phyloP scores from a whole-genome alignment of 345 rosid genomes.

The Luvunga scandens region DNA sequence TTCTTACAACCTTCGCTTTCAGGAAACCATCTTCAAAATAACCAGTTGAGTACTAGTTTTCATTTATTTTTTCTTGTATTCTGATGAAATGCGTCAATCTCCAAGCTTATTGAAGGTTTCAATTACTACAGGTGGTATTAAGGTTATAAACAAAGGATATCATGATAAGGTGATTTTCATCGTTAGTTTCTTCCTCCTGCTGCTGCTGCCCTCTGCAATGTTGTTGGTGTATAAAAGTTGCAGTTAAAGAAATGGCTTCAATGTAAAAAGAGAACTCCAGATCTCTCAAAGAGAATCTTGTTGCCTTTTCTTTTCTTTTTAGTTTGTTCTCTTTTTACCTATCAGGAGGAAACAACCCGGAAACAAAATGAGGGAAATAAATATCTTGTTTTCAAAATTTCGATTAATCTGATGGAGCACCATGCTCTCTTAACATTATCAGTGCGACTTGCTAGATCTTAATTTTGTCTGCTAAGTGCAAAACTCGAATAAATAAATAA shows the following conservation, averaged over 20 bases:
- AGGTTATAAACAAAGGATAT: slow-evolving; percentile 8
- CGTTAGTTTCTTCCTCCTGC: not conserved
- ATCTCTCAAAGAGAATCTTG: slow-evolving; percentile 29
- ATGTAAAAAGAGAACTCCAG: slow-evolving; percentile 14
- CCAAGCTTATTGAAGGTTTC: slow-evolving; percentile 13
- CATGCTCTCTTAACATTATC: slow-evolving; percentile 14
- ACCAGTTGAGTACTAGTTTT: slow-evolving; percentile 43
- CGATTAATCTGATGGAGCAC: slow-evolving; percentile 26
- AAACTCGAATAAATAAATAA: not conserved
- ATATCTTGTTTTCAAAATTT: slow-evolving; percentile 18
- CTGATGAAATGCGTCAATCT: not conserved
- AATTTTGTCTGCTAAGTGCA: not conserved
- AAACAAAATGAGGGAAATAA: slow-evolving; percentile 33
- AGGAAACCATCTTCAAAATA: slow-evolving; percentile 39
- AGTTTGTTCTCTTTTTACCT: slow-evolving; percentile 18
- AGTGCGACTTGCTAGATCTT: slow-evolving; percentile 7
- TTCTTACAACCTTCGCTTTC: slow-evolving; percentile 38
- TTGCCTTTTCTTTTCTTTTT: slow-evolving; percentile 6
- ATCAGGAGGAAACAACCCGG: slow-evolving; percentile 40
- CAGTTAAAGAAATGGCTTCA: slow-evolving; percentile 16
- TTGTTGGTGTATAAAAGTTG: slow-evolving; percentile 8
- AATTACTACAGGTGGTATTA: slow-evolving; percentile 41
- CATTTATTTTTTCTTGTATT: not conserved
- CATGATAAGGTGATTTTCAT: slow-evolving; percentile 12
- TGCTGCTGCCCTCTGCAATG: slow-evolving; percentile 8